A percentile compares a stretch with the other conserved stretches of the same genome.
Evolutionary conservation across 306 rosid genomes (phyloP).

Genomic region (Gastrolobium bilobum): DNA sequence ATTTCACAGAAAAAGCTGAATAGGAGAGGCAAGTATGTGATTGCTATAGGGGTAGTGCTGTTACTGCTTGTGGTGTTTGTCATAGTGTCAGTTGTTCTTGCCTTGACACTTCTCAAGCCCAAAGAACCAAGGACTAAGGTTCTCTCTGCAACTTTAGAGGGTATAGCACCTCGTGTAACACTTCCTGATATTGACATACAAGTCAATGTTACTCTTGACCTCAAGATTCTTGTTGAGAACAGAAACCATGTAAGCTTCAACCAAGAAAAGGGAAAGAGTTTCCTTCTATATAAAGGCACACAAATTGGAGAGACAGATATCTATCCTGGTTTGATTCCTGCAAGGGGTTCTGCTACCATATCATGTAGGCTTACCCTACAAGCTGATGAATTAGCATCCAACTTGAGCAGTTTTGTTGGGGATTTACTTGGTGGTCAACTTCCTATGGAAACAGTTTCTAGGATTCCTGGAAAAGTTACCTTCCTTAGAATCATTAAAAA

Average conservation of each 20-base stretch:
- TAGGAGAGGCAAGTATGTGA: constrained; percentile 40
- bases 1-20: constrained; percentile 39
- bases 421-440: constrained; percentile 63
- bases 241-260: constrained; percentile 66
- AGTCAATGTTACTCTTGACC: constrained; percentile 63
- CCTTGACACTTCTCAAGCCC: constrained; percentile 66
- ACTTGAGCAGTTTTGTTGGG: constrained; percentile 44
- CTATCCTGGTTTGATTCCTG: constrained; percentile 60
- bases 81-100: constrained; percentile 53
- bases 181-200: constrained; percentile 58
- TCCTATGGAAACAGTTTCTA: constrained; percentile 45
- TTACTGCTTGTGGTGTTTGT: constrained; percentile 45
- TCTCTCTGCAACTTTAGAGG: constrained; percentile 58
- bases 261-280: constrained; percentile 60
- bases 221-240: constrained; percentile 59
- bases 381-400: constrained; percentile 54
- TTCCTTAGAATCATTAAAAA: constrained; percentile 70
- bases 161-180: constrained; percentile 60
- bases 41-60: constrained; percentile 38
- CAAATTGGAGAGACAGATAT: constrained; percentile 69
- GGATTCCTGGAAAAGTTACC: constrained; percentile 63
- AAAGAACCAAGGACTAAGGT: constrained; percentile 57
- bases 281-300: constrained; percentile 50
- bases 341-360: constrained; percentile 54
- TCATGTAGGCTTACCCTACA: constrained; percentile 59